Evolutionary conservation across 2,329 filamentous ascomycete species (phyloP).

Genomic region (Chaetothyriales sp.): DNA sequence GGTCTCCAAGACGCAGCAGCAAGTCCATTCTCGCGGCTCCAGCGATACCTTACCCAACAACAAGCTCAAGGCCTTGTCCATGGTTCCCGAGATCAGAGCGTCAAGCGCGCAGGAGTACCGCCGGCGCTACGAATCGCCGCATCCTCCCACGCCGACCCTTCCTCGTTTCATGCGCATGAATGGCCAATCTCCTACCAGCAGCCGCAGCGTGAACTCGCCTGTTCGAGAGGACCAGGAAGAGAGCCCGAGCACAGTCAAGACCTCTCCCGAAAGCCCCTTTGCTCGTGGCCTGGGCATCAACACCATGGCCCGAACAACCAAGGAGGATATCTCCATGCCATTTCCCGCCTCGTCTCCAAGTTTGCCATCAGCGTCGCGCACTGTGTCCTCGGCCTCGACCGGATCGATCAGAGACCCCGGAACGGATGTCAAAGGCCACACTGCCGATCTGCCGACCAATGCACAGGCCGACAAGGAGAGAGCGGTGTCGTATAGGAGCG

Average conservation of each 20-base stretch:
- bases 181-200: slow-evolving; percentile 8
- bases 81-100: slow-evolving; percentile 12
- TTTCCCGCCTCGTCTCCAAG: slow-evolving; percentile 9
- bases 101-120: slow-evolving; percentile 17
- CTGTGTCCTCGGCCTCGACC: slow-evolving; percentile 13
- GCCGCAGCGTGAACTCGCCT: slow-evolving; percentile 14
- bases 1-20: slow-evolving; percentile 19
- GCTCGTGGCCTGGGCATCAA: slow-evolving; percentile 15
- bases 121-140: slow-evolving; percentile 11
- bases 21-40: slow-evolving; percentile 25
- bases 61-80: slow-evolving; percentile 12
- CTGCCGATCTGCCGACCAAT: slow-evolving; percentile 63
- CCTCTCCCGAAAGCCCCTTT: slow-evolving; percentile 11
- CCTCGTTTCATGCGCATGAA: neutral
- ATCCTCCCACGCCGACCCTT: slow-evolving; percentile 4
- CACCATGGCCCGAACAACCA: slow-evolving; percentile 8
- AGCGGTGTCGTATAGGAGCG: slow-evolving; percentile 58
- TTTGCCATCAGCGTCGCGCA: slow-evolving; percentile 9
- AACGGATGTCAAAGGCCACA: slow-evolving; percentile 69
- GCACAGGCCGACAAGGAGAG: slow-evolving; percentile 65
- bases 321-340: slow-evolving; percentile 8
- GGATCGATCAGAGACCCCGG: slow-evolving; percentile 63
- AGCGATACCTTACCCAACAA: slow-evolving; percentile 27
- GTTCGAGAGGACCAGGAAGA: slow-evolving; percentile 14
- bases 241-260: slow-evolving; percentile 13